Evolutionary conservation across 2,329 filamentous ascomycete genomes (phyloP).

Genomic region (Colletotrichum sp.): DNA sequence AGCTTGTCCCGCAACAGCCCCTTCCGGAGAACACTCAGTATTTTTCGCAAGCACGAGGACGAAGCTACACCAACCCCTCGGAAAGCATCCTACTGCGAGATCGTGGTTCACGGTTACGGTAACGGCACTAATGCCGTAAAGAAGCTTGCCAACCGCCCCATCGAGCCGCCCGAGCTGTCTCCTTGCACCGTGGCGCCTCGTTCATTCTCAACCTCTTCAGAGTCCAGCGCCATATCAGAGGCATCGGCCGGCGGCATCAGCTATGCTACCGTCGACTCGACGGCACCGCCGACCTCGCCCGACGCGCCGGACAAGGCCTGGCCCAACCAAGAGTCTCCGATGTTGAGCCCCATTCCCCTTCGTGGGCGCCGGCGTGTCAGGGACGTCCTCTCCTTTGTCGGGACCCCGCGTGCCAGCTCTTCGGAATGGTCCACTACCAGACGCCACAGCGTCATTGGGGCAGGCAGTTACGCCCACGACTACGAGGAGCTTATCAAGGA

Average conservation of each 20-base stretch:
- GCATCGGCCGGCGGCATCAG: slow-evolving; percentile 31
- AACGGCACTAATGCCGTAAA: slow-evolving; percentile 52
- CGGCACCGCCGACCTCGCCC: slow-evolving; percentile 27
- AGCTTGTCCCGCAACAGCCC: slow-evolving; percentile 26
- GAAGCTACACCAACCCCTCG: neutral
- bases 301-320: slow-evolving; percentile 15
- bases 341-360: slow-evolving; percentile 24
- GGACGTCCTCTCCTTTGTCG: slow-evolving; percentile 6
- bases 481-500: slow-evolving; percentile 28
- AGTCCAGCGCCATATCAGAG: slow-evolving; percentile 21
- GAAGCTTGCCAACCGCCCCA: neutral
- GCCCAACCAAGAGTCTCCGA: slow-evolving; percentile 9
- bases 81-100: slow-evolving; percentile 49
- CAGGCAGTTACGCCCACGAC: slow-evolving; percentile 25
- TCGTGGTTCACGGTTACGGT: slow-evolving; percentile 58
- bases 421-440: neutral
- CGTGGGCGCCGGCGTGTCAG: slow-evolving; percentile 31
- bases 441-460: neutral
- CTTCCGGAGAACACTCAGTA: slow-evolving; percentile 36
- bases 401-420: neutral
- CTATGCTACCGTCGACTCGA: slow-evolving; percentile 27
- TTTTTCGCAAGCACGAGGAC: slow-evolving; percentile 27
- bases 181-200: neutral
- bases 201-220: slow-evolving; percentile 24
- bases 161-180: neutral